Evolutionary conservation across 148 eudicot genomes (phyloP).

Genomic region (Hydrangea macrophylla): DNA sequence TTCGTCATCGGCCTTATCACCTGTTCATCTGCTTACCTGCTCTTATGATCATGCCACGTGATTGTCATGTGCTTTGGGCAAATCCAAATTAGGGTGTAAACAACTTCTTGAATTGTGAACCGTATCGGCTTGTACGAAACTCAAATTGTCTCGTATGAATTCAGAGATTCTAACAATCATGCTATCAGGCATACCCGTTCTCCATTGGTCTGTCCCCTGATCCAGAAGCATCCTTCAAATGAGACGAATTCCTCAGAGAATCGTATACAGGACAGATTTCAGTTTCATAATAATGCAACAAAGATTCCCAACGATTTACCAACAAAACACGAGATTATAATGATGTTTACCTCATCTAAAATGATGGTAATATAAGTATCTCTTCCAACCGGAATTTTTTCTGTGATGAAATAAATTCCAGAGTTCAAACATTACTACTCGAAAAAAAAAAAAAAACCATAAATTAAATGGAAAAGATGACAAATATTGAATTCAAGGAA

Average conservation of each 20-base stretch:
- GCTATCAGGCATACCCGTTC: slow-evolving; percentile 53
- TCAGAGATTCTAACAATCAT: too few species aligned
- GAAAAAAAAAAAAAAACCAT: neutral
- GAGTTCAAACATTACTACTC: neutral
- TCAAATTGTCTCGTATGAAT: too few species aligned
- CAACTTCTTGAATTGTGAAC: too few species aligned
- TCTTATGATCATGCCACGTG: too few species aligned
- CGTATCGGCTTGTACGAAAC: too few species aligned
- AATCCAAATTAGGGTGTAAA: too few species aligned
- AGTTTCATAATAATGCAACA: neutral
- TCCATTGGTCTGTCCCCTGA: slow-evolving; percentile 31
- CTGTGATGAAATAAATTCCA: slow-evolving; percentile 23
- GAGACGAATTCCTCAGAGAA: slow-evolving; percentile 13
- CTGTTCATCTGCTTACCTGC: too few species aligned
- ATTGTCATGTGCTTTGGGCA: too few species aligned
- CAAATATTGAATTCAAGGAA: neutral
- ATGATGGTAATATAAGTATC: slow-evolving; percentile 67
- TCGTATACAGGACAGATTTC: slow-evolving; percentile 17
- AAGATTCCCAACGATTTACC: neutral
- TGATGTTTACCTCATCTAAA: slow-evolving; percentile 57
- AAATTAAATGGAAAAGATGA: neutral
- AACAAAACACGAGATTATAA: neutral
- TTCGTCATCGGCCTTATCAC: too few species aligned
- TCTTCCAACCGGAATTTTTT: slow-evolving; percentile 42
- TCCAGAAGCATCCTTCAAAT: slow-evolving; percentile 15